Percentiles rank a stretch among this genome's conserved stretches.
phyloP scores from a whole-genome alignment of 495 filamentous ascomycete species.

The Tuber melanosporum region DNA sequence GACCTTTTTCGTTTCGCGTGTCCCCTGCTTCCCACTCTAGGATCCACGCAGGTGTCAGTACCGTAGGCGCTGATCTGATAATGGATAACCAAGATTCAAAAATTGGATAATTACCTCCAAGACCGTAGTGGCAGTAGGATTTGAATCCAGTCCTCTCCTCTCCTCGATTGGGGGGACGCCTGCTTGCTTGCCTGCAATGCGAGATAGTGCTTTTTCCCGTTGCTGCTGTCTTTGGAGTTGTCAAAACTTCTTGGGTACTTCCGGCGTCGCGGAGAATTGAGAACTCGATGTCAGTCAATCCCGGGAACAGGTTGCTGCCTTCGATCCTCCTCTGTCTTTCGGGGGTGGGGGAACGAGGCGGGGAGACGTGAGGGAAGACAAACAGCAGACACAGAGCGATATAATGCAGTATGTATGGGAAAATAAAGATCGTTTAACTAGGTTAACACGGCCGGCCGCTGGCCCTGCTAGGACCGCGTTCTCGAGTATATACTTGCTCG shows the following conservation, averaged over 20 bases:
- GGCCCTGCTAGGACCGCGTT: not conserved
- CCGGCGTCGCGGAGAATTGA: conserved; percentile 17
- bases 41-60: conserved; percentile 8
- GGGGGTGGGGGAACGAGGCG: not conserved
- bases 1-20: not conserved
- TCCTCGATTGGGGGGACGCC: conserved; percentile 25
- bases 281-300: conserved; percentile 27
- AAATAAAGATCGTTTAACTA: not conserved
- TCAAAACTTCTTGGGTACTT: not conserved
- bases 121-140: not conserved
- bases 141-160: conserved; percentile 6
- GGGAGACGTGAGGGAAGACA: conserved; percentile 4
- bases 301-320: conserved; percentile 22
- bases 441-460: not conserved
- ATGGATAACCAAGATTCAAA: conserved; percentile 2
- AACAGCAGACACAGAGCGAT: conserved; percentile 9
- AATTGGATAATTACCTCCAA: conserved; percentile 26
- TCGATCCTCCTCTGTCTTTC: conserved; percentile 7
- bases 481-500: not conserved
- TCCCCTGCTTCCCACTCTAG: conserved; percentile 6
- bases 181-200: conserved; percentile 11
- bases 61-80: conserved; percentile 19
- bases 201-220: not conserved
- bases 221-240: not conserved
- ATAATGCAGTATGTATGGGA: not conserved